Evolutionary conservation across 139 green algal species (phyloP), one percentile per base, ranked within the genome.

Genomic region (Chlamydomonas schloesseri): DNA sequence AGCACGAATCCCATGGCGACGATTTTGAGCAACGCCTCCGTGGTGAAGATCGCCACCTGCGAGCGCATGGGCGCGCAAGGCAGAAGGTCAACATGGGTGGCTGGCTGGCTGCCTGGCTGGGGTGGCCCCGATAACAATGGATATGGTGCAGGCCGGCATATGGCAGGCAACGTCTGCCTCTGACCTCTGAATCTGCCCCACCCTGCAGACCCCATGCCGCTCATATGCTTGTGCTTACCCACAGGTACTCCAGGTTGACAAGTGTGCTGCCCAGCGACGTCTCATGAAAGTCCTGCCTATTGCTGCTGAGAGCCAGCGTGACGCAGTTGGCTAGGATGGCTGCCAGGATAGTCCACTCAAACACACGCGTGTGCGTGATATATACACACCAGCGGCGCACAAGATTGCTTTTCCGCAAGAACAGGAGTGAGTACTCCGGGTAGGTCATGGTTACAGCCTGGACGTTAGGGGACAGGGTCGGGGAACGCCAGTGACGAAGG

Each of bases 1-100:
- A 76, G 8, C 4, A 92, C 23, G 3, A 94, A 88, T 4, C 87
- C 87, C 65, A 80, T 80, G 5, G 87, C 83, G 5, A 87, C 28
- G 28, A 90, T 88, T 57, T 92, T 92, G 46, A 88, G 55, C 37
- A 87, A n/a, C 14, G 84, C 89, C 58, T 88, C 87, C 23, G 37
- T 33, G 0, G 73, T 75, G 23, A 88, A 88, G 67, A 88, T 84
- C 50, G 36, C 84, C 28, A 87, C 50, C 80, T 86, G 80, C 34
- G 36, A 10, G 23, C 15, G 55, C 24, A 46, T 1, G 10, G 10
- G 8, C 21, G 71, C 36, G 8, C 20, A 4, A 24, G 11, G 28
- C 58, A 18, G 36, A 6, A 31, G 17, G 36, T 76, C 36, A 76
- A 13, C 5, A 67, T 21, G 47, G 71, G 71, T 18, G 36, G 69